Evolutionary conservation across 139 green algal genomes (phyloP), one percentile per base, ranked within the genome.

Genomic region (Spirogloea muscicola): DNA sequence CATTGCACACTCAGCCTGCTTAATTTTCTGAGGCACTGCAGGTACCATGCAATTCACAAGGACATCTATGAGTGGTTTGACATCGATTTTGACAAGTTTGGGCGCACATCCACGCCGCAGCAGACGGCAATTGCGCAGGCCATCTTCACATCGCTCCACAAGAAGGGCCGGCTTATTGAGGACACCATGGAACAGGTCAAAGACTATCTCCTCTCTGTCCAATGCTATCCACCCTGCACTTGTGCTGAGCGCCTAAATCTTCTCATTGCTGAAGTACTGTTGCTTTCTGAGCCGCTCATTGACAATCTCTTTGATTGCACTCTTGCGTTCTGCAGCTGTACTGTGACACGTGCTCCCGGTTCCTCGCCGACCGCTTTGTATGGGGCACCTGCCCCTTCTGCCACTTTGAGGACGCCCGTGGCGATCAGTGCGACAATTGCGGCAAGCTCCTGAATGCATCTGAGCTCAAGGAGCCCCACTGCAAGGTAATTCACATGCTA

Each of bases 1-100:
- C 21, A 55, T 55, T 31, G 21, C 21, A 31, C 21, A 31, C 21
- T 21, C 21, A 21, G 46, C n/a, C 46, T 21, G 21, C 21, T 55
- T 55, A n/a, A n/a, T 52, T 52, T 16, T 16, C 43, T 16, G 16
- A 52, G 13, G 3, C 27, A 3, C 25, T 41, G 6, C 70, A 82
- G 74, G 58, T 98, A 97, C 86, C 88, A 98, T 67, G 91, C 89
- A 21, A 92, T 98, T 60, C 93, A 98, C 83, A 84, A 79, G 5
- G 81, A 82, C 40, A 95, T 96, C 76, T 98, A 98, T 76, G 70
- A 93, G 29, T 98, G 94, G 94, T 98, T 98, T 77, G 91, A 92
- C 84, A 96, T 96, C 60, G 76, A 66, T 3, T 97, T 96, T 77
- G 94, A 98, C 88, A 89, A 91, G 55, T 98, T 96, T 84, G 93